phyloP scores from a whole-genome alignment of 768 basidiomycete species.

The Tephrocybe sp. region DNA sequence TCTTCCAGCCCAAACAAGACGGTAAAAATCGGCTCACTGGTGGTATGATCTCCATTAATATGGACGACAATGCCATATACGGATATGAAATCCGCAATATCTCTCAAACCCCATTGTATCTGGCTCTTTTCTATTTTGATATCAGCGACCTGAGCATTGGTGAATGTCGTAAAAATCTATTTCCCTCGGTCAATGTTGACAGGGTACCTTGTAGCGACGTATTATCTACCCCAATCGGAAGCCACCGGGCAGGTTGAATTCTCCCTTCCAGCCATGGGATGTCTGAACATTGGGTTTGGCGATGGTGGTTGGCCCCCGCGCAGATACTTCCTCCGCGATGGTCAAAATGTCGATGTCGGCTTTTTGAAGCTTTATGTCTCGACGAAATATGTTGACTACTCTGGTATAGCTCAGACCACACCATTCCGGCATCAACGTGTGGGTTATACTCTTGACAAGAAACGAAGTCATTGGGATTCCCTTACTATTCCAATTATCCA shows the following conservation, averaged over 20 bases:
- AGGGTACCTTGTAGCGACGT: background rate
- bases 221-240: background rate
- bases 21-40: no score
- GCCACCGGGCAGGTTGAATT: background rate
- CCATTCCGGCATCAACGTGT: background rate
- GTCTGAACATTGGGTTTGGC: background rate
- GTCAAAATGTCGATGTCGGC: background rate
- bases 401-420: background rate
- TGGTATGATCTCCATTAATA: no score
- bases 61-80: no score
- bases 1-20: no score
- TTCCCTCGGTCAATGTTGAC: background rate
- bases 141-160: slow-evolving; percentile 4
- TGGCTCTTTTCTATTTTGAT: background rate
- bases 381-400: background rate
- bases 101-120: no score
- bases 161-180: background rate
- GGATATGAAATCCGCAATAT: no score
- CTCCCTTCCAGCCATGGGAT: background rate
- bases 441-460: background rate
- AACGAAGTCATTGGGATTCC: background rate
- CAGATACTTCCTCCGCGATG: background rate
- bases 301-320: background rate
- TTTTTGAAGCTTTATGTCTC: slow-evolving; percentile 1
- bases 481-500: background rate